These are phyloP conservation scores for Chiua virens DNA, from an alignment of 768 basidiomycete species.

Conservation along the genomic window DNA sequence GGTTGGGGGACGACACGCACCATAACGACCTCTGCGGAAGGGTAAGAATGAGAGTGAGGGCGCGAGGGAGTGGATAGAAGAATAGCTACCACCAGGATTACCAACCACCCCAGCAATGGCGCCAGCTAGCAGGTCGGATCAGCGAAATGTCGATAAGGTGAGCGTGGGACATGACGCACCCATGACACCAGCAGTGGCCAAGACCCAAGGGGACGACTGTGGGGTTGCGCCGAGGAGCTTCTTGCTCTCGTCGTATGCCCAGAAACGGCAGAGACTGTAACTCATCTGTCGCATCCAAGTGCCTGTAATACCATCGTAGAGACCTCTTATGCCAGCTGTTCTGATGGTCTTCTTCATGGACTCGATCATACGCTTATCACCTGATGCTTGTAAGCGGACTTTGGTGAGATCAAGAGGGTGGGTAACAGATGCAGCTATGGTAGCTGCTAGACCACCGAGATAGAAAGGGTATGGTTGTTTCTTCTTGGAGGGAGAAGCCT, in stretches of 20 bases:
- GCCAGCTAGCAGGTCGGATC: slow-evolving; percentile 53
- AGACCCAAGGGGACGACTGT: slow-evolving; percentile 76
- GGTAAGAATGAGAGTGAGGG: not conserved
- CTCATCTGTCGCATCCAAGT: slow-evolving; percentile 93
- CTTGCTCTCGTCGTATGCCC: slow-evolving; percentile 91
- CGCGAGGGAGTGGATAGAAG: not conserved
- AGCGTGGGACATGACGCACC: slow-evolving; percentile 46
- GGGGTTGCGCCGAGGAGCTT: slow-evolving; percentile 67
- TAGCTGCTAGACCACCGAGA: slow-evolving; percentile 84
- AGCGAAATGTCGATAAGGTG: not conserved
- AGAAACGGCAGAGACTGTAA: slow-evolving; percentile 90
- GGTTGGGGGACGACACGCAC: slow-evolving; percentile 27
- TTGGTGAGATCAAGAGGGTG: slow-evolving; percentile 90
- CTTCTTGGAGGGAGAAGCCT: slow-evolving; percentile 26
- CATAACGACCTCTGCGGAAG: slow-evolving; percentile 69
- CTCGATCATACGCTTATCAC: slow-evolving; percentile 87
- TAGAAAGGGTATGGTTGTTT: slow-evolving; percentile 86
- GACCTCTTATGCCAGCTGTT: slow-evolving; percentile 69
- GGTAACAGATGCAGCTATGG: slow-evolving; percentile 85
- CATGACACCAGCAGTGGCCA: slow-evolving; percentile 82
- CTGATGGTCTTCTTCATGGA: slow-evolving; percentile 80
- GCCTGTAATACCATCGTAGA: slow-evolving; percentile 85
- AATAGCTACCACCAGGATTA: slow-evolving; percentile 74
- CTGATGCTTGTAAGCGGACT: slow-evolving; percentile 87
- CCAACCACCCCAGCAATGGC: slow-evolving; percentile 86